Evolutionary conservation across 2,329 filamentous ascomycete species (phyloP).

Genomic region (Xylariaceae sp.): DNA sequence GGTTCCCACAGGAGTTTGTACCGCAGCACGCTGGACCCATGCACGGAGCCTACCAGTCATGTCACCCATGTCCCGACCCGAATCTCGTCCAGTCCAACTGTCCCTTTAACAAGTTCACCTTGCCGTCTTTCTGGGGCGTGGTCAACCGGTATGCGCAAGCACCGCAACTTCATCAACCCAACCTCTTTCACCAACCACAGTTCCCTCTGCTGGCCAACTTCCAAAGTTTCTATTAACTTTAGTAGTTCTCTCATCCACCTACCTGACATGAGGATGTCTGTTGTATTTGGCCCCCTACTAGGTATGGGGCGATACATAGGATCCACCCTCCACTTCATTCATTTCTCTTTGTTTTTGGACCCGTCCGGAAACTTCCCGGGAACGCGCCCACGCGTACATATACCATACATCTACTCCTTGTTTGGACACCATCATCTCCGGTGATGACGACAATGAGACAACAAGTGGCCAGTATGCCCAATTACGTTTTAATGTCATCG

Average conservation of each 20-base stretch:
- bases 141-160: conserved; percentile 47
- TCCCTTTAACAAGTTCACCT: conserved; percentile 41
- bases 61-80: conserved; percentile 32
- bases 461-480: conserved; percentile 13
- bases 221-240: conserved; percentile 45
- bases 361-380: conserved; percentile 2
- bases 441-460: conserved; percentile 3
- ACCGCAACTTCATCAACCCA: conserved; percentile 43
- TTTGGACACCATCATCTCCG: background rate
- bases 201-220: conserved; percentile 47
- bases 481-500: conserved; percentile 21
- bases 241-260: background rate
- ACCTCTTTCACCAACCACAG: conserved; percentile 49
- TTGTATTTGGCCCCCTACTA: conserved; percentile 12
- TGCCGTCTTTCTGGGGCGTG: conserved; percentile 46
- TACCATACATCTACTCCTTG: background rate
- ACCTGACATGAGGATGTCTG: no score
- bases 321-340: background rate
- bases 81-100: conserved; percentile 32
- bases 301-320: conserved; percentile 1
- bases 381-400: background rate
- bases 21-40: conserved; percentile 40
- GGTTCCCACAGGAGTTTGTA: conserved; percentile 44
- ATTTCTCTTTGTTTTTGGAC: conserved; percentile 6
- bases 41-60: conserved; percentile 30